These are phyloP conservation scores for Chaetothyriales sp. DNA, from an alignment of 2,329 filamentous ascomycete species.

Conservation along the genomic window DNA sequence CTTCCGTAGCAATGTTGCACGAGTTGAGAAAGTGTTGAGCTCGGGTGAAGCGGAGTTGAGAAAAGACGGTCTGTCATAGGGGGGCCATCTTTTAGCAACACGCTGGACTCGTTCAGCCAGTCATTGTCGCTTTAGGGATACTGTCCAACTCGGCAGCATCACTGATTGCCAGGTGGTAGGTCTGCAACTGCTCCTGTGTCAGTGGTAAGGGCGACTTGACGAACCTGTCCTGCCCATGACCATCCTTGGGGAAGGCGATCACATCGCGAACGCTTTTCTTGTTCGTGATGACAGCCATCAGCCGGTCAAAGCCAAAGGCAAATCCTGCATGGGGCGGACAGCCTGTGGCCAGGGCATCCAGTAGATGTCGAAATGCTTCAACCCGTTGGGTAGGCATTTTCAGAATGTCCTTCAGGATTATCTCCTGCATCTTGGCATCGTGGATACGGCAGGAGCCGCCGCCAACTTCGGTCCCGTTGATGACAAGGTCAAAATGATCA, in stretches of 20 bases:
- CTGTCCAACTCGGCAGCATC: neutral
- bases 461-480: conserved; percentile 89
- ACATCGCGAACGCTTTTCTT: conserved; percentile 74
- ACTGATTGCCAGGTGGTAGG: conserved; percentile 39
- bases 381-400: conserved; percentile 60
- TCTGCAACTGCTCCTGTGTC: conserved; percentile 44
- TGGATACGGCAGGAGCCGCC: conserved; percentile 91
- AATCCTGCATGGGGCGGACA: conserved; percentile 93
- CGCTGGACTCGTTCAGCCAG: neutral
- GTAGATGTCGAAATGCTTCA: conserved; percentile 70
- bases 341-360: conserved; percentile 67
- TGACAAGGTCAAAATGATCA: conserved; percentile 89
- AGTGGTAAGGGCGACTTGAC: conserved; percentile 63
- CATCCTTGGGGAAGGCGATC: conserved; percentile 92
- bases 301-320: conserved; percentile 78
- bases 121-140: neutral
- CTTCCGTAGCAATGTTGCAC: neutral
- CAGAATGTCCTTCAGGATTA: conserved; percentile 70
- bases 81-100: neutral
- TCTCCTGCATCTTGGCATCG: conserved; percentile 65
- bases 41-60: neutral
- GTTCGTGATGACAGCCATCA: conserved; percentile 67
- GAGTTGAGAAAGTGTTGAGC: too few species aligned
- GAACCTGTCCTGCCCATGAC: conserved; percentile 73
- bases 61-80: neutral